Conservation (phyloP, 768 basidiomycete genomes). For the Serendipita sp. region DNA sequence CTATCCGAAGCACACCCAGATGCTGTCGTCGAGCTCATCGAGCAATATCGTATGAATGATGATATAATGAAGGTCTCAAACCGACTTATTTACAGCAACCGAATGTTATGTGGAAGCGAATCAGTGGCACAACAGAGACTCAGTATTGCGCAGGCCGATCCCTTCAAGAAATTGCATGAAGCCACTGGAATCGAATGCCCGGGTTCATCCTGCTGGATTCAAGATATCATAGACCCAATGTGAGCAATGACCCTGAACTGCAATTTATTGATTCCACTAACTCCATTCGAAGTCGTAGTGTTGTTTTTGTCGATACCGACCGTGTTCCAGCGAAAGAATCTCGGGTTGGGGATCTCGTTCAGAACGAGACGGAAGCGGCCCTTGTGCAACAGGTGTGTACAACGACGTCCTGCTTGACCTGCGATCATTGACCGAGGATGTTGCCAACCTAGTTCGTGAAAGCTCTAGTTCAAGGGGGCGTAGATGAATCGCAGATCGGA, state of each 20-base stretch:
- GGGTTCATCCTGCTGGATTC: constrained; percentile 50
- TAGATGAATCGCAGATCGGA: constrained; percentile 58
- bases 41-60: constrained; percentile 93
- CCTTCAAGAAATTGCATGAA: constrained; percentile 31
- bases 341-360: constrained; percentile 72
- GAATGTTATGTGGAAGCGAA: constrained; percentile 64
- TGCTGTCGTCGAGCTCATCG: constrained; percentile 67
- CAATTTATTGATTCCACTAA: not conserved
- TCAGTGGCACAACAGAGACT: constrained; percentile 47
- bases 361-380: constrained; percentile 67
- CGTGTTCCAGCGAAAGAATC: constrained; percentile 61
- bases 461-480: constrained; percentile 47
- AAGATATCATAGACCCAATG: constrained; percentile 46
- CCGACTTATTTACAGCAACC: constrained; percentile 63
- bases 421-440: constrained; percentile 26
- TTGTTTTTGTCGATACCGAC: constrained; percentile 92
- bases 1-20: constrained; percentile 77
- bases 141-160: constrained; percentile 31
- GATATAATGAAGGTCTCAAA: constrained; percentile 92
- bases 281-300: constrained; percentile 44
- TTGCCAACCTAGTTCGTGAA: constrained; percentile 37
- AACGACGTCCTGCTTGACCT: not conserved
- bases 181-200: constrained; percentile 16
- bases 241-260: constrained; percentile 18
- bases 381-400: constrained; percentile 24